phyloP scores from a whole-genome alignment of 208 protist species.

The Wallacemonas sp. region DNA sequence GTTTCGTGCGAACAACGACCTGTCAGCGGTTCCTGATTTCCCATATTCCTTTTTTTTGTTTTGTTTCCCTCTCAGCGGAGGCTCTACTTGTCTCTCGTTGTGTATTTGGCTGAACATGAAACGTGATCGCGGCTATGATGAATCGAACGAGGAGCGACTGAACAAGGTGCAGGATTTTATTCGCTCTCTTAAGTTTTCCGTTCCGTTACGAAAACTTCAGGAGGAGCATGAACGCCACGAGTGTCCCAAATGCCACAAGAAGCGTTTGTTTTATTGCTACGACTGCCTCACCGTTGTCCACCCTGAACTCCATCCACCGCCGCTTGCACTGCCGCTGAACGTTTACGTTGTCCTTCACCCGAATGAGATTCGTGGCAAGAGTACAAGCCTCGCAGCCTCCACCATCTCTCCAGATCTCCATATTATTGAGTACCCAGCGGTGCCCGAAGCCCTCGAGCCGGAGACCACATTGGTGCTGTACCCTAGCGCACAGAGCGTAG shows the following conservation, averaged over 20 bases:
- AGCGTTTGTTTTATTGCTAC: constrained; percentile 88
- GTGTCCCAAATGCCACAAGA: constrained; percentile 77
- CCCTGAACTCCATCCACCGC: constrained; percentile 80
- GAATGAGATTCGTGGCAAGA: constrained; percentile 88
- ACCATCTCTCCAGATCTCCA: constrained; percentile 87
- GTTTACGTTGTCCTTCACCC: constrained; percentile 91
- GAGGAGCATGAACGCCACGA: constrained; percentile 56
- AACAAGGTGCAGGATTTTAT: constrained; percentile 72
- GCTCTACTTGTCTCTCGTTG: background rate
- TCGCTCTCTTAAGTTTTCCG: constrained; percentile 60
- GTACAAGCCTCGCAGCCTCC: constrained; percentile 90
- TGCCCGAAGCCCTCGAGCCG: constrained; percentile 57
- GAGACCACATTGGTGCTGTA: constrained; percentile 86
- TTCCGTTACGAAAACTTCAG: constrained; percentile 60
- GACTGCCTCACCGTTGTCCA: constrained; percentile 84
- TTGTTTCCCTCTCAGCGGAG: background rate
- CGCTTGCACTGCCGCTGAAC: constrained; percentile 73
- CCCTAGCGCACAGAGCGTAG: constrained; percentile 74
- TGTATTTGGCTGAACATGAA: constrained; percentile 39
- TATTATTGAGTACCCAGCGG: constrained; percentile 75
- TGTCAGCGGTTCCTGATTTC: too few species aligned
- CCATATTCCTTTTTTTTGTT: constrained; percentile 10
- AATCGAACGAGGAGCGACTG: constrained; percentile 54
- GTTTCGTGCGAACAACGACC: too few species aligned
- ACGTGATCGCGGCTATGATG: constrained; percentile 67